A percentile compares a stretch with the other conserved stretches of the same genome.
phyloP scores from a whole-genome alignment of 768 basidiomycete genomes.

The Infundibulicybe gibba region DNA sequence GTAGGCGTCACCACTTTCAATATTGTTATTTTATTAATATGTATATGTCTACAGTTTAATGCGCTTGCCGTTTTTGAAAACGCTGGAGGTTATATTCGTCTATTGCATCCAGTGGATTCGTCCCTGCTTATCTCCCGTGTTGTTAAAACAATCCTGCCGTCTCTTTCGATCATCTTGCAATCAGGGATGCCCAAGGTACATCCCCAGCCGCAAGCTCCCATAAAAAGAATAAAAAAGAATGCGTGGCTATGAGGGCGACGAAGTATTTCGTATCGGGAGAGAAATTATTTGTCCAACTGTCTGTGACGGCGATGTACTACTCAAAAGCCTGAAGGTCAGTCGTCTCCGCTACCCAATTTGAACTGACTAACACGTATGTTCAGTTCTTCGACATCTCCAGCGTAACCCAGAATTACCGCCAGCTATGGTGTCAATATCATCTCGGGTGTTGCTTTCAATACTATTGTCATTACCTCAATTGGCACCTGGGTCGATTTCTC shows the following conservation, averaged over 20 bases:
- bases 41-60: slow-evolving; percentile 24
- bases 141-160: slow-evolving; percentile 47
- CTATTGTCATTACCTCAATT: slow-evolving; percentile 53
- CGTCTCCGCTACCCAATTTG: background rate
- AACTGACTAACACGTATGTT: slow-evolving; percentile 1
- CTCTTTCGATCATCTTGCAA: slow-evolving; percentile 42
- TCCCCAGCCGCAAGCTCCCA: slow-evolving; percentile 28
- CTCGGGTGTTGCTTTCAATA: slow-evolving; percentile 55
- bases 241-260: slow-evolving; percentile 73
- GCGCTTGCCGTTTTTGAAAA: slow-evolving; percentile 39
- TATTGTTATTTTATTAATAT: background rate
- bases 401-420: slow-evolving; percentile 46
- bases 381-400: slow-evolving; percentile 50
- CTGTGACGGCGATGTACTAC: slow-evolving; percentile 49
- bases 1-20: slow-evolving; percentile 31
- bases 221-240: slow-evolving; percentile 67
- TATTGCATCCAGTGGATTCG: slow-evolving; percentile 46
- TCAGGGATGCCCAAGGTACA: slow-evolving; percentile 7
- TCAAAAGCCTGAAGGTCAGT: slow-evolving; percentile 59
- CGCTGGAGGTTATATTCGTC: slow-evolving; percentile 38
- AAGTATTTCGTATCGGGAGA: slow-evolving; percentile 52
- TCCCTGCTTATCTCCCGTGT: slow-evolving; percentile 48
- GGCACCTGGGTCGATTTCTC: slow-evolving; percentile 52
- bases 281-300: slow-evolving; percentile 43
- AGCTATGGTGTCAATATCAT: slow-evolving; percentile 54